Percentiles rank a stretch among this genome's conserved stretches.
These are phyloP conservation scores for Phaeosphaeria sp. DNA, from an alignment of 2,329 filamentous ascomycete genomes.

Conservation along the genomic window DNA sequence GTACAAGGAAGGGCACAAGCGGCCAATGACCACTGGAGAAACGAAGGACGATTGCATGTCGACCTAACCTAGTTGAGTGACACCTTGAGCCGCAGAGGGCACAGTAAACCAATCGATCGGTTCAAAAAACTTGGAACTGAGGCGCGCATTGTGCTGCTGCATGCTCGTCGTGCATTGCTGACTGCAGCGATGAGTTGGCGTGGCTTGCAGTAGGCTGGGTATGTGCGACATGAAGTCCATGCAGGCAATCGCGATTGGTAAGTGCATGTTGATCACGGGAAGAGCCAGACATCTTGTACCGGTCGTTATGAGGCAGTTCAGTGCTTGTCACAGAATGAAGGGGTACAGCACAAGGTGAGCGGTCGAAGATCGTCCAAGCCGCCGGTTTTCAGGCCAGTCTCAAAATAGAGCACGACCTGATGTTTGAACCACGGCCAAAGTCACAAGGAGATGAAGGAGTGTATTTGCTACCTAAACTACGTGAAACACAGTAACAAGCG, in stretches of 20 bases:
- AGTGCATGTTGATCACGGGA: neutral
- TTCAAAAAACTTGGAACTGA: neutral
- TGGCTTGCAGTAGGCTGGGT: neutral
- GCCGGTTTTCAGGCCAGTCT: neutral
- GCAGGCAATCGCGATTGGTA: neutral
- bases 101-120: neutral
- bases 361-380: too few relatives aligned
- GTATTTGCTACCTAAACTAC: constrained; percentile 1
- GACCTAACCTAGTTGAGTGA: neutral
- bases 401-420: neutral
- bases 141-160: neutral
- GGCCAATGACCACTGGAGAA: neutral
- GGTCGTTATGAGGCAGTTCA: neutral
- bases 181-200: neutral
- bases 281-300: neutral
- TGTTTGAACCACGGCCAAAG: neutral
- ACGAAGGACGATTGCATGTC: neutral
- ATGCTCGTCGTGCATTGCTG: neutral
- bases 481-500: neutral
- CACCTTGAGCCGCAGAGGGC: neutral
- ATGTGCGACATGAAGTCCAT: neutral
- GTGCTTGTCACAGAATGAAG: too few relatives aligned
- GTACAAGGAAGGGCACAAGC: neutral
- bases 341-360: too few relatives aligned
- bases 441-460: neutral